A percentile compares a stretch with the other conserved stretches of the same genome.
phyloP scores from a whole-genome alignment of 352 stramenopile species.

The Phytophthora brassicae region DNA sequence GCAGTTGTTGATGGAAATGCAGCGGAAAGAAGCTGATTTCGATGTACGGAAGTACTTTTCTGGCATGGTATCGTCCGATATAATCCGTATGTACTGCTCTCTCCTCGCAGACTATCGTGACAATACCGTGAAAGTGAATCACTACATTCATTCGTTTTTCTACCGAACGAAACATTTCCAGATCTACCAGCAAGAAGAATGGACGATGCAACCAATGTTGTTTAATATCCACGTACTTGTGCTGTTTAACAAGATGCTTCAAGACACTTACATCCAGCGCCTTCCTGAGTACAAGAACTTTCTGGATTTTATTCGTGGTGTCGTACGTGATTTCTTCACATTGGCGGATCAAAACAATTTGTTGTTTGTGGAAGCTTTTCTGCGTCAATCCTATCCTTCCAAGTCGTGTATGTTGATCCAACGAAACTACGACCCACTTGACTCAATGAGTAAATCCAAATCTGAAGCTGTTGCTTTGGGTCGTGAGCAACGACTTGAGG shows the following conservation, averaged over 20 bases:
- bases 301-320: conserved; percentile 75
- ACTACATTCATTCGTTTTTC: conserved; percentile 90
- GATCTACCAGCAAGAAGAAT: conserved; percentile 70
- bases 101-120: conserved; percentile 70
- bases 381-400: conserved; percentile 71
- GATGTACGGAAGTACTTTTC: conserved; percentile 84
- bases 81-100: conserved; percentile 83
- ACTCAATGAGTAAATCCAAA: conserved; percentile 62
- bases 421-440: conserved; percentile 70
- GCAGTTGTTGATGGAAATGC: conserved; percentile 79
- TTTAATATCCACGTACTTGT: conserved; percentile 84
- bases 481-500: conserved; percentile 52
- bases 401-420: conserved; percentile 76
- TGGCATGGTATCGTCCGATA: conserved; percentile 78
- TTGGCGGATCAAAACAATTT: conserved; percentile 80
- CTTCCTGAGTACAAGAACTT: conserved; percentile 67
- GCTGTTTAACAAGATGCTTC: conserved; percentile 86
- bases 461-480: conserved; percentile 65
- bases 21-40: conserved; percentile 86
- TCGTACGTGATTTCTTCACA: conserved; percentile 80
- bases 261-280: conserved; percentile 66
- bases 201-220: conserved; percentile 85
- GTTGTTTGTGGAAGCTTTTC: conserved; percentile 73
- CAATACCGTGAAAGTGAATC: conserved; percentile 84
- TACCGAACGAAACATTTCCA: conserved; percentile 84